phyloP scores from a whole-genome alignment of 164 flowering plant genomes.

The Berberis vulgaris region DNA sequence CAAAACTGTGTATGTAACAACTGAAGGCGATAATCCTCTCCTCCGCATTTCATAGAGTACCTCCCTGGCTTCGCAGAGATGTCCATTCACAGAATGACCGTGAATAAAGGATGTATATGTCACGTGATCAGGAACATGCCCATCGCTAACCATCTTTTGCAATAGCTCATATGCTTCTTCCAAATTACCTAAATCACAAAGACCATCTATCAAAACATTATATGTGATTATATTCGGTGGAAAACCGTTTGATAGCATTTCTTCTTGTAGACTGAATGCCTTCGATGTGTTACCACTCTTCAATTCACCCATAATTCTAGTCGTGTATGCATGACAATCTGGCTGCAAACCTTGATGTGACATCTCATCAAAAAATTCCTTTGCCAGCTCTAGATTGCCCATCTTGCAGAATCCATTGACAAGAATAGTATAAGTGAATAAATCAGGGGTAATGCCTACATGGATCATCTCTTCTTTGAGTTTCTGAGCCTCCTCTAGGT shows the following conservation, averaged over 20 bases:
- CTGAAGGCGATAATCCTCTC: constrained; percentile 43
- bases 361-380: constrained; percentile 49
- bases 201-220: constrained; percentile 51
- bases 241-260: constrained; percentile 43
- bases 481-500: constrained; percentile 35
- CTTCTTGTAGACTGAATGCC: constrained; percentile 49
- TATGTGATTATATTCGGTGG: constrained; percentile 46
- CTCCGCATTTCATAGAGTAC: constrained; percentile 42
- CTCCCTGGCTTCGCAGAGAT: constrained; percentile 35
- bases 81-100: constrained; percentile 33
- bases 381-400: constrained; percentile 42
- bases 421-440: constrained; percentile 53
- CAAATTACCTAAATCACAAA: constrained; percentile 35
- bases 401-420: constrained; percentile 43
- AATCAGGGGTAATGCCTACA: constrained; percentile 43
- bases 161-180: constrained; percentile 34
- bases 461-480: constrained; percentile 49
- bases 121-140: constrained; percentile 48
- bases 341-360: constrained; percentile 44
- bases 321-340: constrained; percentile 40
- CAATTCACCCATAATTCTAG: constrained; percentile 41
- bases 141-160: constrained; percentile 40
- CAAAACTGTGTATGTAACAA: constrained; percentile 61
- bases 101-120: constrained; percentile 58
- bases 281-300: constrained; percentile 28